These are phyloP conservation scores for Macrocystidia cucumis DNA, from an alignment of 1,284 basidiomycete genomes.

Conservation along the genomic window DNA sequence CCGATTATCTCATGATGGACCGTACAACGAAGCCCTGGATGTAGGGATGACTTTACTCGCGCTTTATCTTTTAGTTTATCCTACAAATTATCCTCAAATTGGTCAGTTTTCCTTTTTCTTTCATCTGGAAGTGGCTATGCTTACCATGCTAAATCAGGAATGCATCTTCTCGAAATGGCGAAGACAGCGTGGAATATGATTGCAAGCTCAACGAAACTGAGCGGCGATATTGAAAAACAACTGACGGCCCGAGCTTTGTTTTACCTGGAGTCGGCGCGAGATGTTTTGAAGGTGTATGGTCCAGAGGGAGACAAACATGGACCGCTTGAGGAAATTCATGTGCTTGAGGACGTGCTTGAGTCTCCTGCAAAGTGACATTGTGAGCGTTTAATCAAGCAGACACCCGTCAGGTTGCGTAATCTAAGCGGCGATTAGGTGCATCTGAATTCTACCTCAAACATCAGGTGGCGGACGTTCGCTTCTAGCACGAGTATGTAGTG, in stretches of 20 bases:
- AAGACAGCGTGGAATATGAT: slow-evolving; percentile 68
- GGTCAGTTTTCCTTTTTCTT: slow-evolving; percentile 33
- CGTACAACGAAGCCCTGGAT: slow-evolving; percentile 42
- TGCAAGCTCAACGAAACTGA: slow-evolving; percentile 19
- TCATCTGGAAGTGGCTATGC: slow-evolving; percentile 3
- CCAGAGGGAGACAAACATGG: slow-evolving; percentile 54
- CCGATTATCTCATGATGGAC: slow-evolving; percentile 54
- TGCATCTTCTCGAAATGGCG: slow-evolving; percentile 67
- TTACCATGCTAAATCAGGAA: too few species aligned
- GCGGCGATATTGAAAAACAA: slow-evolving; percentile 11
- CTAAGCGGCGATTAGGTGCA: too few species aligned
- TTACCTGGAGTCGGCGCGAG: slow-evolving; percentile 34
- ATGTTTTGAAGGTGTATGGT: slow-evolving; percentile 39
- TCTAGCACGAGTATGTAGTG: too few species aligned
- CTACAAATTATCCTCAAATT: slow-evolving; percentile 68
- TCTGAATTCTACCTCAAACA: too few species aligned
- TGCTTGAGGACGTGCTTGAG: slow-evolving; percentile 27
- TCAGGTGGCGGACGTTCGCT: too few species aligned
- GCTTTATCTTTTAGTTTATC: slow-evolving; percentile 61
- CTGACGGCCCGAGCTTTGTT: slow-evolving; percentile 17
- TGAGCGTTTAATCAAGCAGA: neutral
- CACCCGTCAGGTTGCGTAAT: neutral
- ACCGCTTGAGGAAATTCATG: slow-evolving; percentile 44
- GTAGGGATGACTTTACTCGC: slow-evolving; percentile 51
- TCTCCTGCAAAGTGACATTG: slow-evolving; percentile 7